These are phyloP conservation scores for Trichoderma koningiopsis DNA, from an alignment of 2,329 filamentous ascomycete genomes.

Conservation along the genomic window DNA sequence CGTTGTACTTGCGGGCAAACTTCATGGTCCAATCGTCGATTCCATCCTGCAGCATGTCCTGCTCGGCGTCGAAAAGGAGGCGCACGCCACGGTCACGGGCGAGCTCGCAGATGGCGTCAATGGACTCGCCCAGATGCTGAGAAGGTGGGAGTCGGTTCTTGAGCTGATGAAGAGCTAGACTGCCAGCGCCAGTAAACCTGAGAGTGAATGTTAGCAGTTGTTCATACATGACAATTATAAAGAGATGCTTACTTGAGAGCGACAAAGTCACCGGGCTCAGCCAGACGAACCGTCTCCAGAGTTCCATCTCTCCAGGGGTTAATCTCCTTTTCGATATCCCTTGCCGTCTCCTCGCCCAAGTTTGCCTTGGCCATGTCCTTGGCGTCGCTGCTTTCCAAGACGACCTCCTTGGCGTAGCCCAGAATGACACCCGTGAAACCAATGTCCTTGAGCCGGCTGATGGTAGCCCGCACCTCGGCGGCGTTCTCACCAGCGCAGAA, in stretches of 20 bases:
- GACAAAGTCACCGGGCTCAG: slow-evolving; percentile 63
- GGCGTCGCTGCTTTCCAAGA: slow-evolving; percentile 61
- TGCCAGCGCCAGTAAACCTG: slow-evolving; percentile 80
- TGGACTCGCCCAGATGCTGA: slow-evolving; percentile 65
- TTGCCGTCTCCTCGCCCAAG: slow-evolving; percentile 51
- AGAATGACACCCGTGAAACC: slow-evolving; percentile 85
- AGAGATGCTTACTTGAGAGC: slow-evolving; percentile 57
- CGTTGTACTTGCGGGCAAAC: slow-evolving; percentile 79
- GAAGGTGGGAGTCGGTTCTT: slow-evolving; percentile 64
- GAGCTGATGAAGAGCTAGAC: slow-evolving; percentile 68
- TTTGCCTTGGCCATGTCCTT: slow-evolving; percentile 46
- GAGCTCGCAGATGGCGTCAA: slow-evolving; percentile 73
- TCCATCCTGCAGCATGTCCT: slow-evolving; percentile 74
- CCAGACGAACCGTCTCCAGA: slow-evolving; percentile 71
- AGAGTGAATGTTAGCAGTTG: neutral
- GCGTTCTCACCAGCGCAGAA: slow-evolving; percentile 84
- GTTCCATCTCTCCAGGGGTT: slow-evolving; percentile 73
- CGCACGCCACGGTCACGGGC: slow-evolving; percentile 69
- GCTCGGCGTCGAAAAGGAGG: slow-evolving; percentile 85
- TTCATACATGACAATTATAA: neutral
- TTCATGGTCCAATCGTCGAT: slow-evolving; percentile 79
- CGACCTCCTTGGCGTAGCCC: slow-evolving; percentile 80
- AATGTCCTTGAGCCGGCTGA: slow-evolving; percentile 66
- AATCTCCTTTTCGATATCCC: slow-evolving; percentile 61
- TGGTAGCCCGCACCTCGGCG: slow-evolving; percentile 66